phyloP scores from a whole-genome alignment of 345 rosid genomes.

The Turritis glabra region DNA sequence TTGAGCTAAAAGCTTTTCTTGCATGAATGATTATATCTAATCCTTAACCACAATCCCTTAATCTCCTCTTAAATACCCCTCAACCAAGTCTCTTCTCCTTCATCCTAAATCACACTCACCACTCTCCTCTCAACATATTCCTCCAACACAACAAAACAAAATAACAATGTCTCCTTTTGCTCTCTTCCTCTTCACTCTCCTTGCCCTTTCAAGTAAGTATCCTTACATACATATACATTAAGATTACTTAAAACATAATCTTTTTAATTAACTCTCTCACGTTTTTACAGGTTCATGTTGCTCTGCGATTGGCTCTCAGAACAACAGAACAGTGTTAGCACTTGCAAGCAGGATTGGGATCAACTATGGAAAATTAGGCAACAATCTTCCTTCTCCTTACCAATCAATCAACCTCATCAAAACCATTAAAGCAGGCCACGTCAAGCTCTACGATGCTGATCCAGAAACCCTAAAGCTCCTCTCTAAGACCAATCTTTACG shows the following conservation, averaged over 20 bases:
- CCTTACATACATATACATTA: background rate
- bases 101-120: slow-evolving; percentile 10
- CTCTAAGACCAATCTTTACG: slow-evolving; percentile 52
- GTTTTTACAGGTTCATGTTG: slow-evolving; percentile 25
- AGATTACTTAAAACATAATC: background rate
- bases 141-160: background rate
- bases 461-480: slow-evolving; percentile 56
- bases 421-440: slow-evolving; percentile 49
- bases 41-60: background rate
- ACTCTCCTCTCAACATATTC: slow-evolving; percentile 2
- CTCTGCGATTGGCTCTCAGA: slow-evolving; percentile 2
- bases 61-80: slow-evolving; percentile 13
- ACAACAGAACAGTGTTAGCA: slow-evolving; percentile 8
- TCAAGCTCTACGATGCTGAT: slow-evolving; percentile 63
- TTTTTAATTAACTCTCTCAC: background rate
- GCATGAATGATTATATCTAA: slow-evolving; percentile 35
- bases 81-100: slow-evolving; percentile 14
- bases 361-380: slow-evolving; percentile 39
- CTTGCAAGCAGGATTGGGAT: slow-evolving; percentile 36
- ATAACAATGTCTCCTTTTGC: slow-evolving; percentile 28
- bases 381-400: slow-evolving; percentile 60
- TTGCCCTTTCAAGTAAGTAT: slow-evolving; percentile 38
- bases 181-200: slow-evolving; percentile 27
- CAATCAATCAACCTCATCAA: slow-evolving; percentile 51
- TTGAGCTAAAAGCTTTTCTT: slow-evolving; percentile 31